Evolutionary conservation across 1,284 basidiomycete species (phyloP), one percentile per base, ranked within the genome.

Genomic region (Apiotrichum domesticum): DNA sequence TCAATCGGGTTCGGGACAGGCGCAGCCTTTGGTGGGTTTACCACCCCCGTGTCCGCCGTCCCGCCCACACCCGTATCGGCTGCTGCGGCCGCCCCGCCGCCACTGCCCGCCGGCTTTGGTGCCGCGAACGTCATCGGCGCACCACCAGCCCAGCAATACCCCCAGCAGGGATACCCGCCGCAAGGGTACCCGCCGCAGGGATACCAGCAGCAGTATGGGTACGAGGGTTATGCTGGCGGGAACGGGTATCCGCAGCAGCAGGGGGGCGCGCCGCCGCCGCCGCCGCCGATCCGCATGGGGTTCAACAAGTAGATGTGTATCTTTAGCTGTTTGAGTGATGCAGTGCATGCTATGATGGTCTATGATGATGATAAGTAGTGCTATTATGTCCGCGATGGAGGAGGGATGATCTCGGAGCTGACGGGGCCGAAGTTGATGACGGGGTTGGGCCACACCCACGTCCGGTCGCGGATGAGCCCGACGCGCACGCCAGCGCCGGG

Each of bases 21-120:
- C n/a, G 66, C 59, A 21, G 84, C 40, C 79, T 85, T 42, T 81
- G 37, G 47, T n/a, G 79, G 79, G 37, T 39, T n/a, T 64, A 63
- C 46, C 63, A 62, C 50, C 58, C 68, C 47, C 35, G 4, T 11
- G 1, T 15, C 46, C 1, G 39, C 39, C 6, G 50, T 43, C 35
- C 84, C 84, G n/a, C 56, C 55, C 29, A 77, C 77, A 50, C 79
- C 78, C 8, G 57, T 58, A 13, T 35, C 68, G 6, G 33, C 35
- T 14, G 46, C 37, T 34, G 46, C 44, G 9, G 35, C 42, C 8
- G 50, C 54, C 7, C 56, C 62, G 1, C 56, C 58, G 0, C 47
- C 58, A 2, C 44, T 59, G 1, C 61, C 83, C 57, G 60, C 66
- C 1, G 83, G 83, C 3, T 85, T 84, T 42, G 49, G 59, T 51